phyloP scores from a whole-genome alignment of 176 grass and related monocot genomes.

The Musa itinerans region DNA sequence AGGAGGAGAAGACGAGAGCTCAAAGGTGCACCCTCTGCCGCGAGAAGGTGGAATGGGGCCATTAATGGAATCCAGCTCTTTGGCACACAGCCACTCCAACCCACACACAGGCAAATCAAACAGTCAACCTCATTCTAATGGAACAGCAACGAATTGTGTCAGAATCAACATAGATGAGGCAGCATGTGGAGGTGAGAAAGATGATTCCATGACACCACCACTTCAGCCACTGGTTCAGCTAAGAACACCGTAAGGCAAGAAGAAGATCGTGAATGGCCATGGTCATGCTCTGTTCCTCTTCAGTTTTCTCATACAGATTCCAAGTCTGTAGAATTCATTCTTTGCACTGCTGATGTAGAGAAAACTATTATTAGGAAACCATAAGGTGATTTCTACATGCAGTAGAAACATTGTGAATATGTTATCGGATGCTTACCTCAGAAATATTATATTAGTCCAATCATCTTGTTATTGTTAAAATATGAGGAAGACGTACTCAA shows the following conservation, averaged over 20 bases:
- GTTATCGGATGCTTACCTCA: too few relatives aligned
- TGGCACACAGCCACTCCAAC: too few relatives aligned
- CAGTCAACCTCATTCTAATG: background rate
- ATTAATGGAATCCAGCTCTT: background rate
- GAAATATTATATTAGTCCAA: too few relatives aligned
- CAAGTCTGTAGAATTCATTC: too few relatives aligned
- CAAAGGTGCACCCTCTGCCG: conserved; percentile 19
- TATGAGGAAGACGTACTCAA: too few relatives aligned
- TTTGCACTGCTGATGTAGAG: too few relatives aligned
- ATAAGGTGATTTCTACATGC: too few relatives aligned
- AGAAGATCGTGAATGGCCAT: background rate
- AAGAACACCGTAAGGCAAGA: too few relatives aligned
- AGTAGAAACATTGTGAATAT: too few relatives aligned
- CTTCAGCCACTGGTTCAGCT: background rate
- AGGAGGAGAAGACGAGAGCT: background rate
- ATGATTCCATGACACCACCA: background rate
- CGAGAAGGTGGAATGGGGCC: conserved; percentile 32
- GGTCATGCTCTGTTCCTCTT: background rate
- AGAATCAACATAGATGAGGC: background rate
- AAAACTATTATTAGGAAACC: too few relatives aligned
- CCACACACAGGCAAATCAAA: too few relatives aligned
- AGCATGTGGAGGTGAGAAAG: background rate
- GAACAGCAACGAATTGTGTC: background rate
- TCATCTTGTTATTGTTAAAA: too few relatives aligned
- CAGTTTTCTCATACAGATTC: background rate